These are phyloP conservation scores for Aspergillus persii DNA, from an alignment of 2,329 filamentous ascomycete species.

Conservation along the genomic window DNA sequence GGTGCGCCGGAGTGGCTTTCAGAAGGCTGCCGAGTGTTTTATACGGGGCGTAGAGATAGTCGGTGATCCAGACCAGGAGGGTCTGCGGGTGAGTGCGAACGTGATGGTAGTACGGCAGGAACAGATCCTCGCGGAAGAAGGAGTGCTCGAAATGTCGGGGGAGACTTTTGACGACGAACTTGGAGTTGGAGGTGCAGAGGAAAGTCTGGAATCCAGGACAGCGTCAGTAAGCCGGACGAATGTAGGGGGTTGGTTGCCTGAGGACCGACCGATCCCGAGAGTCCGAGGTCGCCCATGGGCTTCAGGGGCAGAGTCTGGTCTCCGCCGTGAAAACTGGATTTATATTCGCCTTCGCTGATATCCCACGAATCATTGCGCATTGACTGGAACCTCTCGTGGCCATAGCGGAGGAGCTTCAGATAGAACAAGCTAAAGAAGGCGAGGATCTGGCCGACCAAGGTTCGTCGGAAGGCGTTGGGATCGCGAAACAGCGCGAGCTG, in stretches of 20 bases:
- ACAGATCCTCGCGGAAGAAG: slow-evolving; percentile 66
- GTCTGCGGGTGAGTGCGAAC: slow-evolving; percentile 61
- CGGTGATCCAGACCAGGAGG: slow-evolving; percentile 68
- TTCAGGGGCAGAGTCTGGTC: slow-evolving; percentile 47
- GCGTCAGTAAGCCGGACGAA: neutral
- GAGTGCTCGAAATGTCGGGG: slow-evolving; percentile 67
- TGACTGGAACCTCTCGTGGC: slow-evolving; percentile 49
- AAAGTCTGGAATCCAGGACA: slow-evolving; percentile 53
- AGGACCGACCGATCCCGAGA: slow-evolving; percentile 61
- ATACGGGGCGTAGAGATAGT: slow-evolving; percentile 60
- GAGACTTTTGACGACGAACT: slow-evolving; percentile 69
- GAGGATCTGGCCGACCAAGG: slow-evolving; percentile 46
- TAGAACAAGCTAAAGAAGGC: slow-evolving; percentile 56
- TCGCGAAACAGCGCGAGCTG: slow-evolving; percentile 30
- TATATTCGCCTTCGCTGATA: slow-evolving; percentile 55
- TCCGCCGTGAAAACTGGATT: slow-evolving; percentile 50
- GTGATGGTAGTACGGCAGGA: slow-evolving; percentile 63
- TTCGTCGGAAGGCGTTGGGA: slow-evolving; percentile 25
- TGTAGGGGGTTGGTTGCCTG: neutral
- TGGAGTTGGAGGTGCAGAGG: slow-evolving; percentile 64
- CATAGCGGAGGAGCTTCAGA: slow-evolving; percentile 48
- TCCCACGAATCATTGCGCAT: slow-evolving; percentile 54
- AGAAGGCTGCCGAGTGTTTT: slow-evolving; percentile 59
- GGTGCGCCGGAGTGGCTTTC: slow-evolving; percentile 64
- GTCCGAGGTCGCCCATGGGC: slow-evolving; percentile 67